A percentile compares a stretch with the other conserved stretches of the same genome.
Conservation (phyloP, 2,329 filamentous ascomycete genomes). For the Gaeumannomyces tritici region DNA sequence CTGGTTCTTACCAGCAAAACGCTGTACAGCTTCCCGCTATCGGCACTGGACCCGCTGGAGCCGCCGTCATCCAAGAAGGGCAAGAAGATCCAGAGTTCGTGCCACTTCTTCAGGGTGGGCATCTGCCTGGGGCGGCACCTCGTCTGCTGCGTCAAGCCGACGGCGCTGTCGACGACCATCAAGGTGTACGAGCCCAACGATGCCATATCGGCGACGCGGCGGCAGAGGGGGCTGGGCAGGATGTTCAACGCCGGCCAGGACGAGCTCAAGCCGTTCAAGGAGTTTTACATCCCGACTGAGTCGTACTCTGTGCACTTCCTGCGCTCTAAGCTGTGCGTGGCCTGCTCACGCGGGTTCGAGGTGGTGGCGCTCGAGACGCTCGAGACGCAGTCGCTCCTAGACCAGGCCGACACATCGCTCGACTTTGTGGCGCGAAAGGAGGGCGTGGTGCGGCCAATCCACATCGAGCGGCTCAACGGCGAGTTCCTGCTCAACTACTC, state of each 20-base stretch:
- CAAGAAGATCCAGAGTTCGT: slow-evolving; percentile 94
- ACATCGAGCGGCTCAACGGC: slow-evolving; percentile 93
- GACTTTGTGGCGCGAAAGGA: slow-evolving; percentile 95
- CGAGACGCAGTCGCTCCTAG: slow-evolving; percentile 93
- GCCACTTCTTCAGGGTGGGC: slow-evolving; percentile 96
- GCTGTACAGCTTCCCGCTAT: slow-evolving; percentile 77
- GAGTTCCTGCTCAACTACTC: slow-evolving; percentile 98
- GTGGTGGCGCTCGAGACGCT: slow-evolving; percentile 93
- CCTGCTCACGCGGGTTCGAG: slow-evolving; percentile 91
- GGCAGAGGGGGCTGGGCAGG: slow-evolving; percentile 89
- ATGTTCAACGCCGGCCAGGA: slow-evolving; percentile 93
- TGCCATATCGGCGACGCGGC: slow-evolving; percentile 84
- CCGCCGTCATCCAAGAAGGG: slow-evolving; percentile 72
- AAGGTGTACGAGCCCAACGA: slow-evolving; percentile 99
- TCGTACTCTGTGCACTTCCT: slow-evolving; percentile 98
- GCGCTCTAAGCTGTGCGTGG: slow-evolving; percentile 91
- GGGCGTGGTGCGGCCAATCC: slow-evolving; percentile 76
- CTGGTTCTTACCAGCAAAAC: slow-evolving; percentile 91
- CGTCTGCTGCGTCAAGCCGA: slow-evolving; percentile 94
- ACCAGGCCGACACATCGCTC: slow-evolving; percentile 94
- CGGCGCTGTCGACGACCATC: slow-evolving; percentile 86
- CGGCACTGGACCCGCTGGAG: slow-evolving; percentile 78
- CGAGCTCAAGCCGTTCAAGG: slow-evolving; percentile 92
- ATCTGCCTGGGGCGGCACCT: slow-evolving; percentile 90
- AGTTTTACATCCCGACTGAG: slow-evolving; percentile 97